Base-by-base conservation (phyloP, 164 flowering plant genomes). In the Vitis rupestris region DNA sequence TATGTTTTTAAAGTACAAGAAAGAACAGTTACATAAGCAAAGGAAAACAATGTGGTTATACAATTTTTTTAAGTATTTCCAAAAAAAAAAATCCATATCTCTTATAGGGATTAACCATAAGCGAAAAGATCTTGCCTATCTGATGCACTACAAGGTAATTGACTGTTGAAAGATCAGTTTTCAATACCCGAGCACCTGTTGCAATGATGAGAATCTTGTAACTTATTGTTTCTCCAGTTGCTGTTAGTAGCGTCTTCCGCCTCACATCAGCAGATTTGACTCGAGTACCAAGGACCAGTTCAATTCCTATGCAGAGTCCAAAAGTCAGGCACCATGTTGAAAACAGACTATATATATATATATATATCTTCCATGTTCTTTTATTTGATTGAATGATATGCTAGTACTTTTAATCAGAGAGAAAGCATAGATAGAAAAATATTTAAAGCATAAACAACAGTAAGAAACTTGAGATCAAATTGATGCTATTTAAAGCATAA, bases 171-270 rank as follows among this genome's bases (percentile, higher is more conserved):
- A 72, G 72, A 75, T 66, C 65, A 78, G 87, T 71, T 70, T 37
- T 66, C 73, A 82, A 61, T 91, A 95, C 99, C 97, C 93, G 91
- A 80, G 99, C 99, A 87, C 99, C 99, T 66, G 98, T 95, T 74
- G 98, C 99, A 75, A 93, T 80, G 68, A 95, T 82, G 80, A 95
- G 96, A 79, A 83, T 68, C 67, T 85, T 89, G 78, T 93, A 95
- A 75, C 93, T 93, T 68, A 95, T 93, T 65, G 94, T 92, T 86
- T 95, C 99, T 66, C 98, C 99, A 55, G 88, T 75, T 47, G 91
- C 92, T 66, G 98, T 91, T 64, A 91, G 59, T 55, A 95, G 75
- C 70, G 96, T 90, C 82, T 90, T 89, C 61, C 97, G 82, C 80
- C 82, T 93, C 77, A 93, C 87, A 81, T 95, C 98, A 81, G 76